Percentiles rank a stretch among this genome's conserved stretches.
These are phyloP conservation scores for Tephrocybe sp. DNA, from an alignment of 768 basidiomycete genomes.

Conservation along the genomic window DNA sequence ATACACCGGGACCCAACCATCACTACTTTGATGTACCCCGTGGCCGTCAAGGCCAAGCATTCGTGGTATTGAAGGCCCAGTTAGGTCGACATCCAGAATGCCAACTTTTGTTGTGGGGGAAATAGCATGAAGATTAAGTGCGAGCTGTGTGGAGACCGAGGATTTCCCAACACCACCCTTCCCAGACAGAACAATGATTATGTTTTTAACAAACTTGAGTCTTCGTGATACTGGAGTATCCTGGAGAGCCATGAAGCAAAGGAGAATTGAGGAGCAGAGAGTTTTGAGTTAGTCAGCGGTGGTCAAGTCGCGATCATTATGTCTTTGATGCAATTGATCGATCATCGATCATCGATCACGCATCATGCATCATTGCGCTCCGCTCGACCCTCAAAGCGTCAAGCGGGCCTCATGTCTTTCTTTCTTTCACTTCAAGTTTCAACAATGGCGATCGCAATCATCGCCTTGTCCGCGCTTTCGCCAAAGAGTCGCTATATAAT, in stretches of 20 bases:
- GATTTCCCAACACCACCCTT: conserved; percentile 99
- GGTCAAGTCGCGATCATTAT: background rate
- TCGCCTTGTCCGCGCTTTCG: background rate
- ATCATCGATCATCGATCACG: too few species aligned
- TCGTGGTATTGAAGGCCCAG: conserved; percentile 91
- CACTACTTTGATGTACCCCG: conserved; percentile 88
- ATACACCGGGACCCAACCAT: conserved; percentile 98
- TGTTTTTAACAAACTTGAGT: conserved; percentile 69
- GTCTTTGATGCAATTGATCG: background rate
- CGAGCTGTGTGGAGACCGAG: conserved; percentile 90
- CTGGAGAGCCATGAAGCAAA: conserved; percentile 30
- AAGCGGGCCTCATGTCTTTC: too few species aligned
- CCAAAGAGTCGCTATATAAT: background rate
- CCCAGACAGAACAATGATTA: conserved; percentile 92
- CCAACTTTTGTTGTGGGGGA: conserved; percentile 71
- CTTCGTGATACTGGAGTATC: conserved; percentile 67
- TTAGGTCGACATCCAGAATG: conserved; percentile 92
- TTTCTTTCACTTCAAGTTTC: too few species aligned
- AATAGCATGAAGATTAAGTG: conserved; percentile 76
- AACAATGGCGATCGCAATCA: too few species aligned
- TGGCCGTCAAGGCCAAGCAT: conserved; percentile 91
- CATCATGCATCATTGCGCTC: too few species aligned
- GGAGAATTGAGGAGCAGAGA: background rate
- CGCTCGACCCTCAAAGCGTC: too few species aligned
- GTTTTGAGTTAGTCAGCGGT: background rate